These are phyloP conservation scores for Suillus luteus DNA, from an alignment of 768 basidiomycete species.

Conservation along the genomic window DNA sequence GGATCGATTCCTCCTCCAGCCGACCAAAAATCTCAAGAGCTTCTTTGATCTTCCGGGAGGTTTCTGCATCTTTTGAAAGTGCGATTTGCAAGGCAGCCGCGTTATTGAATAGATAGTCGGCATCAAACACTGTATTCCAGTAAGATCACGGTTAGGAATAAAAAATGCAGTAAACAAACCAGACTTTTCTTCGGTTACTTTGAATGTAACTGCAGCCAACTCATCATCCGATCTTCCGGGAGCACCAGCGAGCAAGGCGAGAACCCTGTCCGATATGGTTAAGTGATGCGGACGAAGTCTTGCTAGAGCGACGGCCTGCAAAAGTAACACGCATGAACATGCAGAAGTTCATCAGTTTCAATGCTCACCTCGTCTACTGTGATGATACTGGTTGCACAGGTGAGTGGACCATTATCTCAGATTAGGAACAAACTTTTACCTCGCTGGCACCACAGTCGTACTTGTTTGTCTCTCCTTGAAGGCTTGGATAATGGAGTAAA, in stretches of 20 bases:
- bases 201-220: not conserved
- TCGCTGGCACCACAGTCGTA: constrained; percentile 53
- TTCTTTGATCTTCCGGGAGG: constrained; percentile 45
- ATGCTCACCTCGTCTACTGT: constrained; percentile 39
- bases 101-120: constrained; percentile 39
- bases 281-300: constrained; percentile 44
- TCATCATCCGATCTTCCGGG: constrained; percentile 12
- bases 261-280: constrained; percentile 43
- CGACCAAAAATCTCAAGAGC: constrained; percentile 47
- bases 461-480: constrained; percentile 39
- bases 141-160: not conserved
- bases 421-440: constrained; percentile 29
- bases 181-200: not conserved
- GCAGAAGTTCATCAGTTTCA: not conserved
- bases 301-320: constrained; percentile 43
- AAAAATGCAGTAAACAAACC: not conserved
- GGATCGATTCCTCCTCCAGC: constrained; percentile 44
- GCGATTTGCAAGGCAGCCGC: constrained; percentile 39
- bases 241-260: constrained; percentile 23
- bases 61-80: constrained; percentile 39
- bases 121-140: constrained; percentile 15
- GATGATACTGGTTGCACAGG: constrained; percentile 36
- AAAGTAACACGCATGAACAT: not conserved
- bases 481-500: constrained; percentile 39
- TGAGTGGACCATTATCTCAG: not conserved